Conservation (phyloP, 441 rosid species). For the Adansonia rubrostipa region DNA sequence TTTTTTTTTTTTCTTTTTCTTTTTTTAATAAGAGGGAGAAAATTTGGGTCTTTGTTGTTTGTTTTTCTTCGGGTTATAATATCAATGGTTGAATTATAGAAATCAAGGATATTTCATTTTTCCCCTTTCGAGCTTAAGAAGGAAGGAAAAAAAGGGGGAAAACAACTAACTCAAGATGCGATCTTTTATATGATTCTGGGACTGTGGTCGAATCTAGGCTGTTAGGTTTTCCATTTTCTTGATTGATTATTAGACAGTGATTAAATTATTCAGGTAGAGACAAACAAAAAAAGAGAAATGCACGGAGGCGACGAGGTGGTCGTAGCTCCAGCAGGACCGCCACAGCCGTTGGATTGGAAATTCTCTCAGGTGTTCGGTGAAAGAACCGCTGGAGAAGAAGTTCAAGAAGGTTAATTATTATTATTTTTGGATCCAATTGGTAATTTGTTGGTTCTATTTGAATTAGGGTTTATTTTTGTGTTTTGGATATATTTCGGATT, state of each 20-base stretch:
- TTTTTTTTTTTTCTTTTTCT: background rate
- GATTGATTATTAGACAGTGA: slow-evolving; percentile 30
- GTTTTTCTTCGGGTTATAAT: slow-evolving; percentile 8
- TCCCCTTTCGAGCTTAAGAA: background rate
- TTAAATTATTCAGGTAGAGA: slow-evolving; percentile 16
- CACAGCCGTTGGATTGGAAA: slow-evolving; percentile 67
- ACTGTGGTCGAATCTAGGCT: slow-evolving; percentile 23
- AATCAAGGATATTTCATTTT: background rate
- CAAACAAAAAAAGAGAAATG: slow-evolving; percentile 40
- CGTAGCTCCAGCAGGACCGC: slow-evolving; percentile 43
- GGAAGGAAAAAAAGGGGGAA: background rate
- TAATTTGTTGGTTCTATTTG: background rate
- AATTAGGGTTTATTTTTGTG: slow-evolving; percentile 28
- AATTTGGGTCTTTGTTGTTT: slow-evolving; percentile 20
- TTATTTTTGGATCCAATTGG: slow-evolving; percentile 22
- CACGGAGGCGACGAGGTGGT: slow-evolving; percentile 57
- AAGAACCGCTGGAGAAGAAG: slow-evolving; percentile 74
- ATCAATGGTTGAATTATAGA: slow-evolving; percentile 23
- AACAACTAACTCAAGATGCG: slow-evolving; percentile 26
- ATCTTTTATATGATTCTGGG: slow-evolving; percentile 33
- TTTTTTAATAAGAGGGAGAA: background rate
- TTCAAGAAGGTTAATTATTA: slow-evolving; percentile 60
- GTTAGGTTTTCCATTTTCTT: slow-evolving; percentile 25
- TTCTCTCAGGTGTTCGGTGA: slow-evolving; percentile 82
- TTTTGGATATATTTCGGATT: slow-evolving; percentile 55